Base-by-base conservation (phyloP, 139 green algal species). In the Ettlia oleoabundans region DNA sequence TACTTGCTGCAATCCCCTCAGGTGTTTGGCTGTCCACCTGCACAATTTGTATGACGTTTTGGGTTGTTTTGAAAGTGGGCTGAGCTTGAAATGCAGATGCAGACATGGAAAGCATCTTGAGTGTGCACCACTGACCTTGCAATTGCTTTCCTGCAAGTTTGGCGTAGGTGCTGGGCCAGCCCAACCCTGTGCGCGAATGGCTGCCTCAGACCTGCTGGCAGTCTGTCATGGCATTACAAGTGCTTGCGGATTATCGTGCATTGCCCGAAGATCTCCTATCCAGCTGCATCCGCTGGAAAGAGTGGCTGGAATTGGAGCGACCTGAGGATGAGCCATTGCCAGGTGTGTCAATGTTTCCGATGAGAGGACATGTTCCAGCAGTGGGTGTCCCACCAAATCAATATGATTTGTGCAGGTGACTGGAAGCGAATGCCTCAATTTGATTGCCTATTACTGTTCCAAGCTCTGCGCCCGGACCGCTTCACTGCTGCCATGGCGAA, bases 371-470 rank as follows among this genome's bases (percentile, higher is more conserved):
- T 33, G 9, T 7, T 37, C 28, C 62, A 40, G 24, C 62, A 38
- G 62, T 7, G 24, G 53, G 53, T 26, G 28, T 22, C n/a, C n/a
- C n/a, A n/a, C 47, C 15, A 15, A 58, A 30, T 22, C 33, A 7
- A 9, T 33, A 30, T 19, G n/a, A 13, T 10, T 51, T 32, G 2
- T 28, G 26, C 81, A 82, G 84, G 95, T 1, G 95, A 98, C 84
- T 98, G 95, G 95, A 97, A 97, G 88, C 92, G 93, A 58, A 94
- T 97, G 90, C 88, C 91, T 33, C 92, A 96, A 78, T 95, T 97
- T 78, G 91, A 97, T 42, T 85, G 91, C 24, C 87, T 98, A 77
- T 87, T 98, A 63, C 82, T 96, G n/a, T 91, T 95, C 87, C 87
- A 94, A 7, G 92, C 93, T 4, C 83, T 98, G 67, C 91, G 95